Evolutionary conservation across 257 asterid species (phyloP).

Genomic region (Gentiana straminea): DNA sequence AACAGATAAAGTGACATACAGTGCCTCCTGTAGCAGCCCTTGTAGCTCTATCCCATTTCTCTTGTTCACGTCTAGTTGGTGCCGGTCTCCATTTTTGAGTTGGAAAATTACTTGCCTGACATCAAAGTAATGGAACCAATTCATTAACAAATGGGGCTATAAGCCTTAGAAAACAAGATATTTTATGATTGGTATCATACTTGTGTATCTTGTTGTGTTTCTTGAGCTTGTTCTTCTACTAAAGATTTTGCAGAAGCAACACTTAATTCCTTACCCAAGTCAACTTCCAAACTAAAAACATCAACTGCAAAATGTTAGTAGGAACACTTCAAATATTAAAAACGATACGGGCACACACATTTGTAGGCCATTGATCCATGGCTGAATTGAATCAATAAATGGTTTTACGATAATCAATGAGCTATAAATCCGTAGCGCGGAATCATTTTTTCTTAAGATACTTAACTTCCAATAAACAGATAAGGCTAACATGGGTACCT

Average conservation of each 20-base stretch:
- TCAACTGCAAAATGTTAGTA: conserved; percentile 8
- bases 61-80: conserved; percentile 95
- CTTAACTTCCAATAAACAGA: background rate
- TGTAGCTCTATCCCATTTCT: conserved; percentile 82
- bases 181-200: conserved; percentile 18
- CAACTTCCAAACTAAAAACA: conserved; percentile 58
- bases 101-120: conserved; percentile 28
- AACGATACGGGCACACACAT: too few relatives aligned
- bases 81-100: conserved; percentile 74
- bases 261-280: conserved; percentile 54
- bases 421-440: too few relatives aligned
- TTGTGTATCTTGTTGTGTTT: conserved; percentile 33
- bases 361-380: too few relatives aligned
- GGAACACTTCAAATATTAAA: background rate
- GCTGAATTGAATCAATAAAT: too few relatives aligned
- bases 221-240: conserved; percentile 27
- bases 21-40: conserved; percentile 96
- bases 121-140: conserved; percentile 5
- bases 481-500: conserved; percentile 23
- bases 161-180: background rate
- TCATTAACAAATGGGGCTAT: background rate
- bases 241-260: conserved; percentile 25
- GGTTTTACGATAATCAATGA: too few relatives aligned
- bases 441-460: too few relatives aligned
- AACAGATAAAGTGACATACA: conserved; percentile 30